Base-by-base conservation (phyloP, 805 yeast genomes). In the Vanderwaltozyma polyspora region DNA sequence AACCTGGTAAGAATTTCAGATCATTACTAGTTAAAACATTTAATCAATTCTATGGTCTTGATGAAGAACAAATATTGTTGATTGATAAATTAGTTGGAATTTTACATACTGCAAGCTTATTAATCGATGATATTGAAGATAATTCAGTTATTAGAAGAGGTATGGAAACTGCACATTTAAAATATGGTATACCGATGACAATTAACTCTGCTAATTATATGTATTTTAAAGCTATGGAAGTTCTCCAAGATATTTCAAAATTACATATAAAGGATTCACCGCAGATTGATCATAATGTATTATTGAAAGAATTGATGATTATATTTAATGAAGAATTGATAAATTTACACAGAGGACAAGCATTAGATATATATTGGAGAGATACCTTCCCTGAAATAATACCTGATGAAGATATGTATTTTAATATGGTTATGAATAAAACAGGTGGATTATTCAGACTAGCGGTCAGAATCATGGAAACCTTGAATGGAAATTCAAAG, bases 61-160 rank as follows among this genome's bases (percentile, higher is more conserved):
- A 72, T 0, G 44, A 40, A 2, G 50, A 43, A 1, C 51, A 58
- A 18, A 46, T 78, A 8, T 44, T 36, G 1, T 51, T 52, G 25
- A 62, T 81, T 9, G 62, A 68, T 22, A 49, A 57, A 9, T 59
- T 76, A 19, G 66, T 79, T n/a, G 74, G 71, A 40, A 67, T 69
- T 28, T 56, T 81, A 19, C 91, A 81, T 52, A 67, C 72, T 4
- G 72, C 86, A 0, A 76, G 85, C 9, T 54, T 80, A 37, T 57
- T 80, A 34, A 73, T 87, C 26, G 97, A 87, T 55, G 97, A 87
- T 49, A 80, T 87, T 19, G 97, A 87, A 51, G 97, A 87, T 53
- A 64, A 59, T 27, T 79, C 94, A 0, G 59, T 57, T 15, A 60
- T 74, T 29, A 64, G 97, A 43, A 57, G 97, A 27, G 95, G 95